Evolutionary conservation across 306 rosid species (phyloP).

Genomic region (Malus sylvestris): DNA sequence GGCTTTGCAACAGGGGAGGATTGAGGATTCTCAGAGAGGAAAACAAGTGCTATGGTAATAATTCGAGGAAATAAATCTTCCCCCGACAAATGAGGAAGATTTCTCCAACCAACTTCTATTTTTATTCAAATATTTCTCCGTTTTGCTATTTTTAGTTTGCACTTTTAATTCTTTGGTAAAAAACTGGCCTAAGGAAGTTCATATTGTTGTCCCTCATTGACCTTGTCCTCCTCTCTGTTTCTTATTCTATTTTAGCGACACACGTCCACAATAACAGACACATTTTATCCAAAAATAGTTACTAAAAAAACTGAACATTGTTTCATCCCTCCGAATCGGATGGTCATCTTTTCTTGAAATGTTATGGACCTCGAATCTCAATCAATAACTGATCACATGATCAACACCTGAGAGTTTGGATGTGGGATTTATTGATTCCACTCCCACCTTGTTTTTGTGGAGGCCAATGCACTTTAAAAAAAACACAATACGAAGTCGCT

Average conservation of each 20-base stretch:
- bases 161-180: neutral
- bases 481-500: too few relatives aligned
- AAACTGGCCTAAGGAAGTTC: neutral
- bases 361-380: neutral
- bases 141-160: constrained; percentile 10
- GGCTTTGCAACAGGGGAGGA: constrained; percentile 28
- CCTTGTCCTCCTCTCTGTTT: neutral
- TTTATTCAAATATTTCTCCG: neutral
- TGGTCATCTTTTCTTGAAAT: neutral
- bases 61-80: constrained; percentile 4
- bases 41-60: constrained; percentile 22
- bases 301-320: neutral
- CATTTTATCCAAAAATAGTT: neutral
- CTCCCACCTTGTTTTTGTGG: too few relatives aligned
- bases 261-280: neutral
- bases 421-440: neutral
- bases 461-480: too few relatives aligned
- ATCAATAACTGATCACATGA: neutral
- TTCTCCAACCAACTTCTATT: constrained; percentile 1
- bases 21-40: constrained; percentile 21
- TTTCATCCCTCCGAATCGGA: neutral
- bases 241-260: neutral
- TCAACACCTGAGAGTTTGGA: neutral
- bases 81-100: constrained; percentile 14
- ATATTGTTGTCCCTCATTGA: neutral